These are phyloP conservation scores for Plasmodium vinckei DNA, from an alignment of 169 alveolate species.

Conservation along the genomic window DNA sequence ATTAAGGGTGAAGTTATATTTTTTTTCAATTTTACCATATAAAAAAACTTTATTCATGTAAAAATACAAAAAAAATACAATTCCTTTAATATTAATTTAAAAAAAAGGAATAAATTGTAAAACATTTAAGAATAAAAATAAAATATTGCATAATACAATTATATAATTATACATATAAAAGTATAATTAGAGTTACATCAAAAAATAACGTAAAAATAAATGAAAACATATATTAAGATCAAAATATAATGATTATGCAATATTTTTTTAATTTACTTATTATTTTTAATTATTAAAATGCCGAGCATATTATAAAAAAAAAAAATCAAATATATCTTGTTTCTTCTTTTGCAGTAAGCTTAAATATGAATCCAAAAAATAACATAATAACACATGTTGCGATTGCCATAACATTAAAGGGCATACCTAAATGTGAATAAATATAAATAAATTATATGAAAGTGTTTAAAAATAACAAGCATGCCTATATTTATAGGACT, in stretches of 20 bases:
- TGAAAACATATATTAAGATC: too few species aligned
- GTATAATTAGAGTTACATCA: not conserved
- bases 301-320: not conserved
- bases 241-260: not conserved
- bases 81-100: not conserved
- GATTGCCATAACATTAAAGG: slow-evolving; percentile 74
- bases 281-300: slow-evolving; percentile 39
- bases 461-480: not conserved
- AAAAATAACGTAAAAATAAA: not conserved
- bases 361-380: slow-evolving; percentile 74
- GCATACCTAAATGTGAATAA: slow-evolving; percentile 59
- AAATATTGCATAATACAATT: slow-evolving; percentile 2
- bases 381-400: slow-evolving; percentile 68
- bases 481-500: not conserved
- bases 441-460: slow-evolving; percentile 6
- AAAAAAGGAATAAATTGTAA: not conserved
- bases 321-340: slow-evolving; percentile 63
- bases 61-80: slow-evolving; percentile 7
- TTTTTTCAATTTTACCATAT: too few species aligned
- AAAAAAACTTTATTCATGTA: not conserved
- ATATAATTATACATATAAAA: slow-evolving; percentile 7
- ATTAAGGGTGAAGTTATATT: too few species aligned
- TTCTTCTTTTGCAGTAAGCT: slow-evolving; percentile 72
- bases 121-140: slow-evolving; percentile 13
- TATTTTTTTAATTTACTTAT: not conserved